A percentile compares a stretch with the other conserved stretches of the same genome.
Conservation (phyloP, 2,329 filamentous ascomycete species). For the Didymella sp. region DNA sequence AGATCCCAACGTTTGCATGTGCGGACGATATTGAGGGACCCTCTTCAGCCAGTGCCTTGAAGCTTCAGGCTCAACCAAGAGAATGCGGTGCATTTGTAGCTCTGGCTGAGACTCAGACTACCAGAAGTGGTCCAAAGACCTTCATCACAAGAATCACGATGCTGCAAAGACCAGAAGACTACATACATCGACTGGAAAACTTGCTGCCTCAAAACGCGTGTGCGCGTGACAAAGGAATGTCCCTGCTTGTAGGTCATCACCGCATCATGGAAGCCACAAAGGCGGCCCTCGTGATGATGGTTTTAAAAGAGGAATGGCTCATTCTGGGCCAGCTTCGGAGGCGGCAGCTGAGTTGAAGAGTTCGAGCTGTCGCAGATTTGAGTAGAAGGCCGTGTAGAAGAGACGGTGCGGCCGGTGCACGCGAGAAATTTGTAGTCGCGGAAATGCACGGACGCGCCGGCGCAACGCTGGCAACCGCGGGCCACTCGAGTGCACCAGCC, state of each 20-base stretch:
- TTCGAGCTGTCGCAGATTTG: conserved; percentile 74
- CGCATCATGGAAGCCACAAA: conserved; percentile 68
- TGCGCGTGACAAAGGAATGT: conserved; percentile 55
- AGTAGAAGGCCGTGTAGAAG: conserved; percentile 68
- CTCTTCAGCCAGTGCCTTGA: conserved; percentile 48
- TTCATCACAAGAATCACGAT: conserved; percentile 40
- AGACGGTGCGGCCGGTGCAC: conserved; percentile 21
- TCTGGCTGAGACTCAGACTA: conserved; percentile 50
- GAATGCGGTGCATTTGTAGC: conserved; percentile 39
- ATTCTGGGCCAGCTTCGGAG: conserved; percentile 75
- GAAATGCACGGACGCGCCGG: conserved; percentile 14
- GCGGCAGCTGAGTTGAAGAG: conserved; percentile 68
- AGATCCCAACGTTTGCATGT: neutral
- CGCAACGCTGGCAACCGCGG: conserved; percentile 22
- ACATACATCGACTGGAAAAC: conserved; percentile 12
- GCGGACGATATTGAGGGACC: neutral
- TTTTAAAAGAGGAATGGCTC: conserved; percentile 75
- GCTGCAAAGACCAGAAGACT: conserved; percentile 9
- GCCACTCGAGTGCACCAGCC: conserved; percentile 34
- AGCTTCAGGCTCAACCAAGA: conserved; percentile 48
- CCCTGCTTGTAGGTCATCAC: conserved; percentile 72
- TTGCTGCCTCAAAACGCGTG: conserved; percentile 25
- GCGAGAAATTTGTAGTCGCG: conserved; percentile 34
- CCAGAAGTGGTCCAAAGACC: conserved; percentile 50
- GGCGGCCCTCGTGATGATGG: conserved; percentile 77